Evolutionary conservation across 2,329 filamentous ascomycete species (phyloP), one percentile per base, ranked within the genome.

Genomic region (Colletotrichum somersetense): DNA sequence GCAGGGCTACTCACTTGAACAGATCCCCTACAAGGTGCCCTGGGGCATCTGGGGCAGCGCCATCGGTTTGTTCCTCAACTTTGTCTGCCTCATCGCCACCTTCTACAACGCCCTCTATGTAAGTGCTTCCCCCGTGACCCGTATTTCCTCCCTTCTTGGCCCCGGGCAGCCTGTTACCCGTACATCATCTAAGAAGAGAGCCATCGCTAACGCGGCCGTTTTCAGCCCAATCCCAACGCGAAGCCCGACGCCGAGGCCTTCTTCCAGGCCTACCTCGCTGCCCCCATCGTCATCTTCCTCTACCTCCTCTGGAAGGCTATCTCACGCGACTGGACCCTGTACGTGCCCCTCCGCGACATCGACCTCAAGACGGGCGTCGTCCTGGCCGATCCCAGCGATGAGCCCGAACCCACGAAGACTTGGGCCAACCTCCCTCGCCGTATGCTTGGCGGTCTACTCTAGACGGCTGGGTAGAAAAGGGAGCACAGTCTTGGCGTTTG

Each of bases 241-340:
- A 75, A 55, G 0, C 83, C 81, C 3, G 65, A 81, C 33, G 83
- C 87, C 0, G 71, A 85, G 70, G 81, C 77, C 55, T 93, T 92
- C 83, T 93, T 93, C 83, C 77, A 85, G 59, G 75, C 78, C 5
- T 91, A 89, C 77, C 83, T 91, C 16, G 89, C 89, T 11, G 83
- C 84, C 0, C 87, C 88, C 0, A 82, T 91, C n/a, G 85, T 90
- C 48, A 73, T 91, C 23, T 55, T 77, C 0, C 86, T 90, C 74
- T 93, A 92, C 77, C 62, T 94, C 8, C 85, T 83, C 16, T 94
- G 92, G 84, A 94, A 94, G 82, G 1, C 92, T 55, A 88, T 79
- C 56, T 79, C 81, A 20, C 77, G 82, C 73, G 87, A 88, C 78
- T 86, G 85, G 78, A 89, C 87, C n/a, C 78, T 88, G 30, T 85